phyloP scores from a whole-genome alignment of 352 stramenopile species.

The Pythium monospermum region DNA sequence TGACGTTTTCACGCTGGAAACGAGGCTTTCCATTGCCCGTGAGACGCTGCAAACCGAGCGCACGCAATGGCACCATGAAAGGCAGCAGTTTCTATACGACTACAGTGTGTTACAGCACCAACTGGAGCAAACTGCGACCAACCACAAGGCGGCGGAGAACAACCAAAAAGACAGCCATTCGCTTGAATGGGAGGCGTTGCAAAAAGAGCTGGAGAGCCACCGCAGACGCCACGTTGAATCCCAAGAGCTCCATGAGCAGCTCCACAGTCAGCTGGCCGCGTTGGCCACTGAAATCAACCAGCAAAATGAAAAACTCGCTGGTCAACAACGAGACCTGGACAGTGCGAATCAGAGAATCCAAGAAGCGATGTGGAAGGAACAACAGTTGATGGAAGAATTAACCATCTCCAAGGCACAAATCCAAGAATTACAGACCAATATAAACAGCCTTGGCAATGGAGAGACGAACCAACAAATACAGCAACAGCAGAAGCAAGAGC shows the following conservation, averaged over 20 bases:
- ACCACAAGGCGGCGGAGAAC: not conserved
- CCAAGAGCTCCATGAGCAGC: slow-evolving; percentile 1
- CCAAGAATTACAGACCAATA: not conserved
- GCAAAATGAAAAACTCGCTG: not conserved
- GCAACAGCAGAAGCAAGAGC: slow-evolving; percentile 13
- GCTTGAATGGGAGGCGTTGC: not conserved
- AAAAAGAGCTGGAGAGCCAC: slow-evolving; percentile 9
- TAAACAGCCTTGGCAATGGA: not conserved
- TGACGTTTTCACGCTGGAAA: slow-evolving; percentile 43
- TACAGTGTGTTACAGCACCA: slow-evolving; percentile 15
- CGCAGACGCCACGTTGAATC: not conserved
- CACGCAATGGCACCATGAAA: slow-evolving; percentile 29
- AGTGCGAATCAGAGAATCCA: not conserved
- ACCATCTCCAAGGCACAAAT: not conserved
- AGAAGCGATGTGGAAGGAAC: not conserved
- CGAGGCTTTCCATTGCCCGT: slow-evolving; percentile 25
- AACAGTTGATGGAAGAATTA: not conserved
- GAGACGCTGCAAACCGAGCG: slow-evolving; percentile 37
- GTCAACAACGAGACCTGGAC: not conserved
- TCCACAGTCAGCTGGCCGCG: slow-evolving; percentile 15
- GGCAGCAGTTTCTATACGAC: slow-evolving; percentile 9
- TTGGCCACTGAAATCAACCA: slow-evolving; percentile 18
- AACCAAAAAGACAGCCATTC: slow-evolving; percentile 2
- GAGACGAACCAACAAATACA: slow-evolving; percentile 1
- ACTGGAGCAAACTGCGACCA: not conserved